Evolutionary conservation across 1,284 basidiomycete genomes (phyloP).

Genomic region (Cryptococcus sp.): DNA sequence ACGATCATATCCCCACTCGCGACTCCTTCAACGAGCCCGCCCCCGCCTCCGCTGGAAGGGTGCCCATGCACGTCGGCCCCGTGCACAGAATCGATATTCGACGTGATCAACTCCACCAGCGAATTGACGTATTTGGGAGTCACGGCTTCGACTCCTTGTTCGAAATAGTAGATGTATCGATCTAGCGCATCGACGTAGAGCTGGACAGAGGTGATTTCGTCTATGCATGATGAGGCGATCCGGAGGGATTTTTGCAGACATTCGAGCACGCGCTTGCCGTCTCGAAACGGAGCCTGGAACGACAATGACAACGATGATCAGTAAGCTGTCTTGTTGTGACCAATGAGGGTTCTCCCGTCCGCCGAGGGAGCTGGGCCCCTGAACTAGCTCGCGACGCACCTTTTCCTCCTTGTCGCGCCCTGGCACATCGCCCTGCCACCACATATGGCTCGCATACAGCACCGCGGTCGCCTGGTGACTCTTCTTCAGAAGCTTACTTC

Average conservation of each 20-base stretch:
- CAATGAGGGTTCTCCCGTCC: no score
- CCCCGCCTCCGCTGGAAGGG: slow-evolving; percentile 54
- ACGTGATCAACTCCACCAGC: slow-evolving; percentile 87
- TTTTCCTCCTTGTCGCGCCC: slow-evolving; percentile 57
- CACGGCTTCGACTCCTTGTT: slow-evolving; percentile 84
- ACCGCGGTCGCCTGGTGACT: slow-evolving; percentile 93
- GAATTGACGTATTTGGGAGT: slow-evolving; percentile 93
- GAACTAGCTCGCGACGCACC: slow-evolving; percentile 33
- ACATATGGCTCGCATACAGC: slow-evolving; percentile 89
- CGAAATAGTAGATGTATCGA: slow-evolving; percentile 88
- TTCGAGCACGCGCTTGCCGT: slow-evolving; percentile 92
- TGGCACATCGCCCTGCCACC: slow-evolving; percentile 79
- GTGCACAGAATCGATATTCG: slow-evolving; percentile 82
- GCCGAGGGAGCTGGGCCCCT: no score
- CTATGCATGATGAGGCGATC: slow-evolving; percentile 89
- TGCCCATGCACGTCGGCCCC: slow-evolving; percentile 70
- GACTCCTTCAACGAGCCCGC: slow-evolving; percentile 81
- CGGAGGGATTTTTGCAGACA: slow-evolving; percentile 91
- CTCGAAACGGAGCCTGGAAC: slow-evolving; percentile 77
- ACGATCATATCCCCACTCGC: slow-evolving; percentile 86
- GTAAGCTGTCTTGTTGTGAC: no score
- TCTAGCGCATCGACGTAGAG: slow-evolving; percentile 92
- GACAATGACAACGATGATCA: background rate
- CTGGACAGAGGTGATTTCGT: slow-evolving; percentile 91
- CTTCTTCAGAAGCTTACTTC: slow-evolving; percentile 91